These are phyloP conservation scores for Dovyalis caffra DNA, from an alignment of 345 rosid species.

Conservation along the genomic window DNA sequence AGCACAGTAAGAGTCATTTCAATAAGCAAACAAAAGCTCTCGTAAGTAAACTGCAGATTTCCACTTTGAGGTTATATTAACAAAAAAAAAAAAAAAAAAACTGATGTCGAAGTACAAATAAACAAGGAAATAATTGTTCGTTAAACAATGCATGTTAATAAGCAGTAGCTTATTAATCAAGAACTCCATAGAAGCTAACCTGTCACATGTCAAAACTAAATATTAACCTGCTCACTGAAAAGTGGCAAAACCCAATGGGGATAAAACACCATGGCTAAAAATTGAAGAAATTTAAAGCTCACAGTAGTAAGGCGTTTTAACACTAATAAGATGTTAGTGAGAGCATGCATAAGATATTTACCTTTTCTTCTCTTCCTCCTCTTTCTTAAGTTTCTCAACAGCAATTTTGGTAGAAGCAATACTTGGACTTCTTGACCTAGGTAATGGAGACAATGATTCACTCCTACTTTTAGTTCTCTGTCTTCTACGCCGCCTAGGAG, in stretches of 20 bases:
- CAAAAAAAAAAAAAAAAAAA: too few relatives aligned
- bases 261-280: background rate
- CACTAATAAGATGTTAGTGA: background rate
- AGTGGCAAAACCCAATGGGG: background rate
- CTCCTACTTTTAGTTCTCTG: constrained; percentile 38
- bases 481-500: constrained; percentile 42
- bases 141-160: background rate
- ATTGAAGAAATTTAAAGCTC: background rate
- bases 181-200: background rate
- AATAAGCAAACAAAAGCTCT: background rate
- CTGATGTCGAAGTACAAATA: background rate
- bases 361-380: constrained; percentile 60
- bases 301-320: background rate
- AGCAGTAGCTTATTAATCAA: background rate
- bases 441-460: constrained; percentile 47
- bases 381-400: constrained; percentile 43
- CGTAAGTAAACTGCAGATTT: background rate
- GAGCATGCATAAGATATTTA: background rate
- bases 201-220: background rate
- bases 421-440: constrained; percentile 37
- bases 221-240: background rate
- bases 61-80: background rate
- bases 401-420: constrained; percentile 23
- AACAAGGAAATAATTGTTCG: background rate
- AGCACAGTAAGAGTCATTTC: background rate